phyloP scores from a whole-genome alignment of 1,284 basidiomycete genomes.

The Rhodotorula sp. region DNA sequence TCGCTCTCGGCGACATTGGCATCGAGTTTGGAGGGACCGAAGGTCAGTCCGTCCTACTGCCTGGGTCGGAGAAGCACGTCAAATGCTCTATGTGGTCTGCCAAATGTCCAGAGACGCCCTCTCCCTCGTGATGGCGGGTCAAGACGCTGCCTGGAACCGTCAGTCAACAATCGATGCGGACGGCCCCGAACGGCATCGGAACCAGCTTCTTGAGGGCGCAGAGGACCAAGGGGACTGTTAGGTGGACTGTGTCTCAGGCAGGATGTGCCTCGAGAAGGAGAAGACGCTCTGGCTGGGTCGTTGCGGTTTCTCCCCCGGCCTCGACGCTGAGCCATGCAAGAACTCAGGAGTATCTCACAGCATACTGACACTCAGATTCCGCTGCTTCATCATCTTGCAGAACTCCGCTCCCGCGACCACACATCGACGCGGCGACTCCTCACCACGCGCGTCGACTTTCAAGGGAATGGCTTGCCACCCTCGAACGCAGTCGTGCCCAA shows the following conservation, averaged over 20 bases:
- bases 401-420: conserved; percentile 44
- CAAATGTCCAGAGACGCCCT: neutral
- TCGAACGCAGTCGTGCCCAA: conserved; percentile 41
- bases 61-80: too few relatives aligned
- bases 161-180: conserved; percentile 4
- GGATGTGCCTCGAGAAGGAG: too few relatives aligned
- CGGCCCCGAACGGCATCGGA: neutral
- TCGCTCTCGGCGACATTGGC: conserved; percentile 40
- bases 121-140: neutral
- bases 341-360: conserved; percentile 1
- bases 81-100: neutral
- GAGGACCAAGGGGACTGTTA: too few relatives aligned
- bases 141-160: neutral
- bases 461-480: conserved; percentile 43
- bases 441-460: conserved; percentile 41
- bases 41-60: conserved; percentile 14
- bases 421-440: conserved; percentile 44
- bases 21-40: conserved; percentile 36
- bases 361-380: conserved; percentile 6
- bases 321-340: neutral
- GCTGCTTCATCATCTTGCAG: conserved; percentile 16
- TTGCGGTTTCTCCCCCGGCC: too few relatives aligned
- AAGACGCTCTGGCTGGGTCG: too few relatives aligned
- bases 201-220: too few relatives aligned
- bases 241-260: too few relatives aligned